Evolutionary conservation across 1,284 basidiomycete genomes (phyloP), one percentile per base, ranked within the genome.

Genomic region (Sparassis latifolia): DNA sequence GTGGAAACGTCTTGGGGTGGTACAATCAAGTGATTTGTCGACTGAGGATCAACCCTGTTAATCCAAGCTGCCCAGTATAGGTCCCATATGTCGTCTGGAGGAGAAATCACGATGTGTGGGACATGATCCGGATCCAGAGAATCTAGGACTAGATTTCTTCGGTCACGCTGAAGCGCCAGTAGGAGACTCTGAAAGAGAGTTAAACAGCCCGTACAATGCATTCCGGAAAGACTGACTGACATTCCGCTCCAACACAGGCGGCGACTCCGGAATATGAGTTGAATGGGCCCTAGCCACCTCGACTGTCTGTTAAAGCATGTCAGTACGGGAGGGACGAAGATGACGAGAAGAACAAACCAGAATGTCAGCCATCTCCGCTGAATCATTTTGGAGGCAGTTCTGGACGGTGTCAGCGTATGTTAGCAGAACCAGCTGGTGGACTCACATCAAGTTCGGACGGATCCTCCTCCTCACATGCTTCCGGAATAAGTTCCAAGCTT

Each of bases 31-130:
- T 35, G 48, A 28, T 33, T 33, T 10, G 42, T 41, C 9, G 47
- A 42, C 39, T 59, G 59, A 5, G 51, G 44, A 6, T 44, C 49
- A 4, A 52, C 43, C 20, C 51, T 48, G 42, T 76, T 77, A 29
- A 58, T 53, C 56, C 64, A 65, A 5, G 61, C 59, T 4, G 62
- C 65, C 47, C 63, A 66, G 43, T 66, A 65, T 48, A 69, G 69
- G 41, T 73, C 64, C 54, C 57, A 64, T 3, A 53, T 65, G 44
- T 70, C 68, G 33, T 68, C 62, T 42, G 72, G 68, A 37, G 72
- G 71, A 12, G 75, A 72, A 44, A 79, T 71, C 47, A 77, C 75
- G 48, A 80, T 75, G 60, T 77, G 75, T 0, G 77, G 77, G 0
- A 66, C 58, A 10, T 62, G 41, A 33, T 57, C 53, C 2, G 64